Percentiles rank a stretch among this genome's conserved stretches.
Evolutionary conservation across 2,329 filamentous ascomycete genomes (phyloP).

Genomic region (Cucurbitaria berberidis): DNA sequence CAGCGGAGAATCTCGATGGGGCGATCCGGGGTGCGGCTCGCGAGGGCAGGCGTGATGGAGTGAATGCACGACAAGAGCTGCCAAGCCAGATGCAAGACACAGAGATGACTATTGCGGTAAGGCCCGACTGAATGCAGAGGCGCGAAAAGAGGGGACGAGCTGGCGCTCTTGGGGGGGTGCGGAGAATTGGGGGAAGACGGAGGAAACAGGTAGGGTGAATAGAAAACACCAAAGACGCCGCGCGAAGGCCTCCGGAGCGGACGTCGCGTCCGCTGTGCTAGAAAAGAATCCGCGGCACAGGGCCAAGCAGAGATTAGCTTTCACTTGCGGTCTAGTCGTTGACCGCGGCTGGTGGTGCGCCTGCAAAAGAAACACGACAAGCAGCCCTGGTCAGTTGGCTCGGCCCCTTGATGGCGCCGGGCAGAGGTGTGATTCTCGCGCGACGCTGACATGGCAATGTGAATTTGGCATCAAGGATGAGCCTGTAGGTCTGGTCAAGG

Average conservation of each 20-base stretch:
- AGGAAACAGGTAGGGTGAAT: constrained; percentile 10
- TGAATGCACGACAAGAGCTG: constrained; percentile 19
- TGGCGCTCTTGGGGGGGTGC: constrained; percentile 12
- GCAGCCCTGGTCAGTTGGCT: constrained; percentile 2
- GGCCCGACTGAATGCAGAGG: constrained; percentile 3
- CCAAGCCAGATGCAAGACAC: constrained; percentile 23
- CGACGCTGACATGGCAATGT: background rate
- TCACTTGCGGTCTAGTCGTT: constrained; percentile 16
- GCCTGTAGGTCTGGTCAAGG: background rate
- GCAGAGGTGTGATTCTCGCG: background rate
- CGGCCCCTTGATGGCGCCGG: constrained; percentile 1
- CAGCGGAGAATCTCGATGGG: constrained; percentile 7
- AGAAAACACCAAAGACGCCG: constrained; percentile 5
- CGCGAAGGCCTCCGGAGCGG: constrained; percentile 7
- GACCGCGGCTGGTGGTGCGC: constrained; percentile 10
- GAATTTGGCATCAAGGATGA: background rate
- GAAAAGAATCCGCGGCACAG: constrained; percentile 15
- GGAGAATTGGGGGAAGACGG: constrained; percentile 1
- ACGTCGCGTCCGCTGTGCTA: constrained; percentile 15
- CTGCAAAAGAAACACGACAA: constrained; percentile 15
- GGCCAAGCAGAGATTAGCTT: constrained; percentile 24
- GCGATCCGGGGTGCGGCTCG: constrained; percentile 8
- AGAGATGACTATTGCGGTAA: constrained; percentile 2
- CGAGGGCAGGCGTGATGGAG: constrained; percentile 12
- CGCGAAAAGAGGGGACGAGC: constrained; percentile 36